phyloP scores from a whole-genome alignment of 495 filamentous ascomycete genomes.

The Aspergillus leporis region DNA sequence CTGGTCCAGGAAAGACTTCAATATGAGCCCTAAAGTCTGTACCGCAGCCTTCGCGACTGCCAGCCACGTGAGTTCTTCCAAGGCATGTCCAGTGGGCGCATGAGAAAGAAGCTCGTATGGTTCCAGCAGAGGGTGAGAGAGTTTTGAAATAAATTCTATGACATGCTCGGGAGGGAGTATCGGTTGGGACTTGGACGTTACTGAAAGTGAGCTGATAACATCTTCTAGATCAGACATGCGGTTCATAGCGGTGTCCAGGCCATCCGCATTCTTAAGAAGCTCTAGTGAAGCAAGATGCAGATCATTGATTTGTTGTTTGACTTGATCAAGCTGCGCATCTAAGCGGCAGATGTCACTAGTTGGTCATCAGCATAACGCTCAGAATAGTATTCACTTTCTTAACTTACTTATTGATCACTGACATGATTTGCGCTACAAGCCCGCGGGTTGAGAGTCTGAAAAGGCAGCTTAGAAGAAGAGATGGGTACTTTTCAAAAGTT shows the following conservation, averaged over 20 bases:
- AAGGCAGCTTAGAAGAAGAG: background rate
- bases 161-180: constrained; percentile 55
- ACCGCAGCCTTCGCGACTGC: constrained; percentile 81
- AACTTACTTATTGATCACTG: constrained; percentile 66
- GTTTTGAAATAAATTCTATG: constrained; percentile 58
- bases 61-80: constrained; percentile 86
- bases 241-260: constrained; percentile 14
- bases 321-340: constrained; percentile 76
- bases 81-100: constrained; percentile 49
- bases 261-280: constrained; percentile 23
- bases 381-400: constrained; percentile 4
- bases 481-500: background rate
- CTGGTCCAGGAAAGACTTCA: constrained; percentile 73
- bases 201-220: constrained; percentile 68
- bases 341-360: constrained; percentile 76
- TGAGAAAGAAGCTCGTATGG: constrained; percentile 19
- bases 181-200: constrained; percentile 57
- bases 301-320: constrained; percentile 53
- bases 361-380: background rate
- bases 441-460: background rate
- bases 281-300: constrained; percentile 14
- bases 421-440: constrained; percentile 46
- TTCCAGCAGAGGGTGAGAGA: constrained; percentile 38
- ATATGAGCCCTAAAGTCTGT: constrained; percentile 76
- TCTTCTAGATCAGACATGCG: constrained; percentile 51